Percentiles rank a stretch among this genome's conserved stretches.
phyloP scores from a whole-genome alignment of 331 rosid genomes.

The Rosa hybrid region DNA sequence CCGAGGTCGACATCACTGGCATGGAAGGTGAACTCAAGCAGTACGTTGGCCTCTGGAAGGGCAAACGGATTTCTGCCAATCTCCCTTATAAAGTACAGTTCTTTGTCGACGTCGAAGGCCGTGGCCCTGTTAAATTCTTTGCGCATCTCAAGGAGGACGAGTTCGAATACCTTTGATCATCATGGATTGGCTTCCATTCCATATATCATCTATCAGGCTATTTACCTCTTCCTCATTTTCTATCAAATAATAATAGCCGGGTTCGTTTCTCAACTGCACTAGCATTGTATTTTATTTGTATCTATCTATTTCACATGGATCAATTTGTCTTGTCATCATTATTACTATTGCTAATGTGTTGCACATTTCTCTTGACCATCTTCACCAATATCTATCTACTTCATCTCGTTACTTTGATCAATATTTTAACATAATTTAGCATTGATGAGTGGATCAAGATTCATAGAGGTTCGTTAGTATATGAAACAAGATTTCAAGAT shows the following conservation, averaged over 20 bases:
- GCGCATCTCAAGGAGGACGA: constrained; percentile 95
- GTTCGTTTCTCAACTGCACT: constrained; percentile 1
- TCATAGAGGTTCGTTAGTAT: not conserved
- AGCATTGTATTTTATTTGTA: not conserved
- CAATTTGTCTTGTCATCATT: not conserved
- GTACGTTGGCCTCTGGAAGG: constrained; percentile 81
- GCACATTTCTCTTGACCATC: not conserved
- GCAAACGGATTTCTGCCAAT: constrained; percentile 85
- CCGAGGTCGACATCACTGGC: constrained; percentile 69
- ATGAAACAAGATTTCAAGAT: not conserved
- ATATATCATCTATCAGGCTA: constrained; percentile 12
- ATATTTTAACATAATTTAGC: too few species aligned
- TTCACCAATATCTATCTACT: not conserved
- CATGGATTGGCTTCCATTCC: not conserved
- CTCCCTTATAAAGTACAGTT: constrained; percentile 85
- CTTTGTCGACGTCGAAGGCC: constrained; percentile 58
- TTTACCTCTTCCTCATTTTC: not conserved
- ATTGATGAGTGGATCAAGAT: constrained; percentile 3
- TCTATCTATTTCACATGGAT: not conserved
- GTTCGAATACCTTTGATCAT: constrained; percentile 53
- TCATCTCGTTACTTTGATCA: not conserved
- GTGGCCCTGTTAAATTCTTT: constrained; percentile 81
- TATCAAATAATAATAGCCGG: not conserved
- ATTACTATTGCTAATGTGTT: not conserved
- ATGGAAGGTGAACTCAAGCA: constrained; percentile 85